Evolutionary conservation across 192 early-diverging fungal species (phyloP), one percentile per base, ranked within the genome.

Genomic region (Mycoemilia scoparia): DNA sequence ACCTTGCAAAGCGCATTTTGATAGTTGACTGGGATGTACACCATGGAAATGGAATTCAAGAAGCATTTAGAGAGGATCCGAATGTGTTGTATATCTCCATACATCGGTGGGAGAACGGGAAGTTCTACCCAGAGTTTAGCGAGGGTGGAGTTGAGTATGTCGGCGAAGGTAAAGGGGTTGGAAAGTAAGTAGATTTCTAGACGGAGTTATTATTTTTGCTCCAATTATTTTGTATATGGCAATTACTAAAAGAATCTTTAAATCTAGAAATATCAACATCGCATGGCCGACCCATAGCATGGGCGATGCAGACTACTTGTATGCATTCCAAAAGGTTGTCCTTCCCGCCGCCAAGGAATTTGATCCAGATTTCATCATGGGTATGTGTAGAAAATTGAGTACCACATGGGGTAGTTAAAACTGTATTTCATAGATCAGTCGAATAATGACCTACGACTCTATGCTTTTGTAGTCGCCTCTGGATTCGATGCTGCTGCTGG

Each of bases 21-120:
- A 77, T 96, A 15, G 43, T 96, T 9, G 90, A 96, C 42, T 96
- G 90, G 88, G 89, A 95, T 45, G 62, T 91, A 12, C 89, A 95
- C 50, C 87, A 92, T 43, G 89, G 87, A 5, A 95, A 95, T 46
- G 90, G 90, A 2, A 92, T 80, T 20, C 87, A 95, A 32, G 67
- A 77, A 3, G 60, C 65, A 1, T 95, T 95, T 37, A 74, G 74
- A 47, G 39, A 66, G 2, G 76, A 90, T 37, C 67, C 73, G 4
- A 57, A 73, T 41, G 82, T 92, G 1, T 58, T 92, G 8, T 89
- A 86, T 39, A 64, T 83, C 26, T 87, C 83, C 23, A 43, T 95
- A n/a, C 88, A 92, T 57, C 69, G 87, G 1, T 77, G 77, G 49
- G 84, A 92, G 12, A 45, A 70, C 19, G 76, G 63, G 4, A 43